These are phyloP conservation scores for Beauveria scarabaeidicola DNA, from an alignment of 2,329 filamentous ascomycete species.

Conservation along the genomic window DNA sequence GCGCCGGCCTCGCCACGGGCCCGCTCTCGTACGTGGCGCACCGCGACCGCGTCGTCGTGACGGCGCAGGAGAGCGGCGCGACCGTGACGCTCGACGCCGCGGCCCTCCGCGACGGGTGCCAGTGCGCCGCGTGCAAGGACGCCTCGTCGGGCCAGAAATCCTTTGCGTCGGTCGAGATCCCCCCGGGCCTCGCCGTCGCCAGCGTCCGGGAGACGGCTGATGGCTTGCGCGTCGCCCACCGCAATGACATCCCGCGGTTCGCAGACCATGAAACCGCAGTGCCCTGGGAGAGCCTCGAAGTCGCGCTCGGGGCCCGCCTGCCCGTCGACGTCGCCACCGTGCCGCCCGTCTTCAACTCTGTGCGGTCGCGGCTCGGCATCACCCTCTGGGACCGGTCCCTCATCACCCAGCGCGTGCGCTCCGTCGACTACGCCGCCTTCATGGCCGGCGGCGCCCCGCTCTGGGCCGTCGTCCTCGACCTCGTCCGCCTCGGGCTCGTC, in stretches of 20 bases:
- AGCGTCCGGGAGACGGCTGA: conserved; percentile 24
- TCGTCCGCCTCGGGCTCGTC: conserved; percentile 62
- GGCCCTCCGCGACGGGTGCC: conserved; percentile 45
- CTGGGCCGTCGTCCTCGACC: conserved; percentile 49
- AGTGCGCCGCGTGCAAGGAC: conserved; percentile 45
- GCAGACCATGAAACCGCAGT: conserved; percentile 26
- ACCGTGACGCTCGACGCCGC: conserved; percentile 17
- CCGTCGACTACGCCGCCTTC: conserved; percentile 63
- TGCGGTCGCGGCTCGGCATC: conserved; percentile 25
- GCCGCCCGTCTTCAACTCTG: conserved; percentile 15
- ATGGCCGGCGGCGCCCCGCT: conserved; percentile 50
- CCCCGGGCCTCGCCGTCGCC: conserved; percentile 23
- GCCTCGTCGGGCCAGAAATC: conserved; percentile 52
- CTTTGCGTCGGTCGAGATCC: conserved; percentile 36
- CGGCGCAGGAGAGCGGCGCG: neutral
- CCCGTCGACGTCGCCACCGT: conserved; percentile 17
- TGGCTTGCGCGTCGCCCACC: conserved; percentile 53
- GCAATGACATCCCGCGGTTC: conserved; percentile 31
- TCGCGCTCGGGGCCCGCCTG: conserved; percentile 19
- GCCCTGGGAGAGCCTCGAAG: conserved; percentile 29
- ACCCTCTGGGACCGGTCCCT: conserved; percentile 32
- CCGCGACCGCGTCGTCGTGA: neutral
- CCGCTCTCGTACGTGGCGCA: neutral
- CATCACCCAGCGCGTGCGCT: conserved; percentile 37
- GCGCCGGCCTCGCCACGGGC: neutral